A percentile compares a stretch with the other conserved stretches of the same genome.
Conservation (phyloP, 2,329 filamentous ascomycete species). For the Pestalotiopsis sp. region DNA sequence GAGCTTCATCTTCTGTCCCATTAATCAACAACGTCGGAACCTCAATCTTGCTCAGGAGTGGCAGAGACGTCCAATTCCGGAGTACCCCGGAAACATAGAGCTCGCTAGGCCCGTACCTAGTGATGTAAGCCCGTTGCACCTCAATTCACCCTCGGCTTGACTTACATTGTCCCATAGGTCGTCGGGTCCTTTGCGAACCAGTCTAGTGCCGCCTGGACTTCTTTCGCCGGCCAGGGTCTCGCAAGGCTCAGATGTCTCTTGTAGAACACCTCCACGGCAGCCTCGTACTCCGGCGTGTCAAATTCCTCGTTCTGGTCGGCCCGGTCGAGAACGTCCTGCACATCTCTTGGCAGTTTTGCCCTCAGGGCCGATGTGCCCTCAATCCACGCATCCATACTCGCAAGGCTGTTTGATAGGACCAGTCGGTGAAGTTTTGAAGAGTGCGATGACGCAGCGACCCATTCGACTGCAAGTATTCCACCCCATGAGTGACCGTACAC, state of each 20-base stretch:
- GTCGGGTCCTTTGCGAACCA: slow-evolving; percentile 35
- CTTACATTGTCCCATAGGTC: slow-evolving; percentile 35
- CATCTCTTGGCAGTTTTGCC: slow-evolving; percentile 21
- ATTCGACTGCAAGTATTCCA: slow-evolving; percentile 49
- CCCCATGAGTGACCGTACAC: slow-evolving; percentile 56
- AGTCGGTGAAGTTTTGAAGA: slow-evolving; percentile 26
- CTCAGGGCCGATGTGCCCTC: slow-evolving; percentile 18
- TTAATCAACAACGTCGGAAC: slow-evolving; percentile 38
- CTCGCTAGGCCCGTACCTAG: slow-evolving; percentile 23
- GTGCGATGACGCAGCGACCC: slow-evolving; percentile 35
- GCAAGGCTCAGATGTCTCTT: slow-evolving; percentile 31
- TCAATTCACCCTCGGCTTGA: neutral
- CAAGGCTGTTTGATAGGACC: slow-evolving; percentile 31
- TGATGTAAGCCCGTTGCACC: neutral
- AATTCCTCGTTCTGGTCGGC: slow-evolving; percentile 29
- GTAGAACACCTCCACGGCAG: slow-evolving; percentile 33
- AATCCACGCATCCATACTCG: slow-evolving; percentile 31
- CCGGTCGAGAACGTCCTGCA: slow-evolving; percentile 24
- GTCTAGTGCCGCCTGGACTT: slow-evolving; percentile 31
- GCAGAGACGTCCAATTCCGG: slow-evolving; percentile 19
- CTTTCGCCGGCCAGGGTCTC: slow-evolving; percentile 32
- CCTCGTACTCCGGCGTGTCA: slow-evolving; percentile 31
- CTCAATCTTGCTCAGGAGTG: slow-evolving; percentile 24
- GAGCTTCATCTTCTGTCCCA: slow-evolving; percentile 35
- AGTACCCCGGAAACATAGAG: slow-evolving; percentile 20